Evolutionary conservation across 768 basidiomycete genomes (phyloP).

Genomic region (Russula ochroleuca): DNA sequence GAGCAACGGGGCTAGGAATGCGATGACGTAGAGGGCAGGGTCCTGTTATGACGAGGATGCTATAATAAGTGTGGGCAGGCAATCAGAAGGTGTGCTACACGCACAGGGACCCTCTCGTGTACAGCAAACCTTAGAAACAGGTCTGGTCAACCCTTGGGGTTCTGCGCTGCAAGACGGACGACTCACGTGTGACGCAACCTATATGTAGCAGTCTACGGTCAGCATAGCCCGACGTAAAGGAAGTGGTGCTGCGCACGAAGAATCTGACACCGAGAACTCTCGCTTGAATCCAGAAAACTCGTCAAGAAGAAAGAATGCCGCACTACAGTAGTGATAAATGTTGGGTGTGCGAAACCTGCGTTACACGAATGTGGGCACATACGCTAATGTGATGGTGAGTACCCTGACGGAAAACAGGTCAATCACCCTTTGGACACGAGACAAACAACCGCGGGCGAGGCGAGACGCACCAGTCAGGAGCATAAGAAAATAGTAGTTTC

Average conservation of each 20-base stretch:
- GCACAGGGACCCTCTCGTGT: conserved; percentile 74
- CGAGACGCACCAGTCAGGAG: conserved; percentile 64
- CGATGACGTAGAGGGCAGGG: conserved; percentile 36
- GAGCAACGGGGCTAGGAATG: conserved; percentile 60
- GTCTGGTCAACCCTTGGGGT: background rate
- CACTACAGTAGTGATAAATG: conserved; percentile 35
- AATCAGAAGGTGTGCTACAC: conserved; percentile 25
- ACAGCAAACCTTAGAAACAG: conserved; percentile 50
- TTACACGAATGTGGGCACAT: conserved; percentile 32
- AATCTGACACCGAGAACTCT: conserved; percentile 74
- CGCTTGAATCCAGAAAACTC: conserved; percentile 68
- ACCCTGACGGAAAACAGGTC: conserved; percentile 43
- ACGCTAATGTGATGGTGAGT: conserved; percentile 65
- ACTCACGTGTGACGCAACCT: conserved; percentile 39
- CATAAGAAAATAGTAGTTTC: conserved; percentile 57
- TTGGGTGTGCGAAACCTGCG: conserved; percentile 30
- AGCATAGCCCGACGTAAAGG: conserved; percentile 26
- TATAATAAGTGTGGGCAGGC: background rate
- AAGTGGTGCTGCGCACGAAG: conserved; percentile 48
- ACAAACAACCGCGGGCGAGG: background rate
- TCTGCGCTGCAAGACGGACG: background rate
- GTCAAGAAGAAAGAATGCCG: conserved; percentile 58
- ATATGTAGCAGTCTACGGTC: conserved; percentile 30
- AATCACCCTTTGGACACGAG: background rate
- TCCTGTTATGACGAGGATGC: conserved; percentile 27